Evolutionary conservation across 2,329 filamentous ascomycete genomes (phyloP), one percentile per base, ranked within the genome.

Genomic region (Emericellopsis cladophorae): DNA sequence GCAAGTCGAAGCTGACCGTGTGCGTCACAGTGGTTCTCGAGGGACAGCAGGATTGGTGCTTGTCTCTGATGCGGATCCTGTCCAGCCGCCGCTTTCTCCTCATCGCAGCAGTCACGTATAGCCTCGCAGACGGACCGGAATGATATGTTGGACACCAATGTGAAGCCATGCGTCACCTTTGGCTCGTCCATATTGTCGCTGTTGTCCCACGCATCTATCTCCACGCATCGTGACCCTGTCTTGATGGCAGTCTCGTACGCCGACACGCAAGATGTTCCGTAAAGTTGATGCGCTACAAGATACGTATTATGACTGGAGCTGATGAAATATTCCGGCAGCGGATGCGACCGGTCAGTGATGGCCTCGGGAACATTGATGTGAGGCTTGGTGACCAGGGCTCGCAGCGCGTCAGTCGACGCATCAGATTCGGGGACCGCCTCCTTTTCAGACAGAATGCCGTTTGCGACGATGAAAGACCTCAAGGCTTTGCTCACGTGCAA

Each of bases 301-400:
- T 85, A 85, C 0, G 81, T 85, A 57, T 85, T 85, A 61, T 85
- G 81, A 47, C 76, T 81, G 4, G 78, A 82, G 57, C 76, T 81
- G 59, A 85, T 75, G 51, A 78, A 84, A 57, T 85, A 85, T 47
- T 83, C 77, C 2, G 79, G 72, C 18, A 85, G 59, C 1, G 79
- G 72, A 46, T 76, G 65, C 10, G 68, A 73, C 42, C 74, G 63
- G 50, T 81, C 74, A 8, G 69, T 67, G 11, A 79, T 56, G 40
- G 68, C 58, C 2, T 55, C 45, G 0, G 79, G 78, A 1, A 81
- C 72, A 31, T 64, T 52, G 49, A 79, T 68, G 55, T 81, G 74
- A 26, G 72, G 67, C 47, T 66, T 71, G 45, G 70, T 64, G 7
- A 83, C 61, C 14, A 82, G 58, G 2, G 62, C 58, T 18, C 62